phyloP scores from a whole-genome alignment of 208 protist genomes.

The Trypanosomatidae sp. region DNA sequence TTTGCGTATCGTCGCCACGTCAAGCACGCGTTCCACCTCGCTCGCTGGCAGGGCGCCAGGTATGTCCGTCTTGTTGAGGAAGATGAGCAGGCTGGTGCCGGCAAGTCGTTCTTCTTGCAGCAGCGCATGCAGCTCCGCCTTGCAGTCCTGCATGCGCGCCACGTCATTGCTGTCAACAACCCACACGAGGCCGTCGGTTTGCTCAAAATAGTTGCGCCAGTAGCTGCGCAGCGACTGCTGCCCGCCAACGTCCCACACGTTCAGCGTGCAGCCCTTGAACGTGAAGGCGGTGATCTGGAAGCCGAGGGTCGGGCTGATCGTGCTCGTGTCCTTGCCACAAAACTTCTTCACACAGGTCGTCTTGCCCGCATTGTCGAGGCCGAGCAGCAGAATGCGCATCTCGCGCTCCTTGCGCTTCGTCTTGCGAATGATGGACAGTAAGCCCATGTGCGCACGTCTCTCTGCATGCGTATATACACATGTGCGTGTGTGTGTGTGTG shows the following conservation, averaged over 20 bases:
- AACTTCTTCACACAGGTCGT: constrained; percentile 99
- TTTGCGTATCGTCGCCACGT: constrained; percentile 68
- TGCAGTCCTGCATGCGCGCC: constrained; percentile 86
- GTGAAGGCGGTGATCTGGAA: constrained; percentile 99
- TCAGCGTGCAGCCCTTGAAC: constrained; percentile 94
- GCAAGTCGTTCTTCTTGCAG: constrained; percentile 95
- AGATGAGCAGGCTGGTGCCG: constrained; percentile 97
- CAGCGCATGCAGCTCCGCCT: constrained; percentile 89
- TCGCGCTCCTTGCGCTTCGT: constrained; percentile 98
- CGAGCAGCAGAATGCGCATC: constrained; percentile 97
- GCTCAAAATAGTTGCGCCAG: constrained; percentile 97
- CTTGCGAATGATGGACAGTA: constrained; percentile 97
- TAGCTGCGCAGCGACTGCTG: constrained; percentile 98
- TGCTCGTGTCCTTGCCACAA: constrained; percentile 96
- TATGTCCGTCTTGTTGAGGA: constrained; percentile 99
- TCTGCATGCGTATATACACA: no score
- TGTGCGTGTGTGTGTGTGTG: no score
- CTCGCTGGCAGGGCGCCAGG: constrained; percentile 36
- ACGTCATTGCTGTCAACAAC: constrained; percentile 95
- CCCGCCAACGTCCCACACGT: constrained; percentile 99
- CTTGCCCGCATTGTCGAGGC: constrained; percentile 96
- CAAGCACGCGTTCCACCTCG: constrained; percentile 56
- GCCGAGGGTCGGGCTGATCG: constrained; percentile 96
- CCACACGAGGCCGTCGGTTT: constrained; percentile 94
- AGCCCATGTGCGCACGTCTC: constrained; percentile 87